These are phyloP conservation scores for Chimonanthus praecox DNA, from an alignment of 164 flowering plant species.

Conservation along the genomic window DNA sequence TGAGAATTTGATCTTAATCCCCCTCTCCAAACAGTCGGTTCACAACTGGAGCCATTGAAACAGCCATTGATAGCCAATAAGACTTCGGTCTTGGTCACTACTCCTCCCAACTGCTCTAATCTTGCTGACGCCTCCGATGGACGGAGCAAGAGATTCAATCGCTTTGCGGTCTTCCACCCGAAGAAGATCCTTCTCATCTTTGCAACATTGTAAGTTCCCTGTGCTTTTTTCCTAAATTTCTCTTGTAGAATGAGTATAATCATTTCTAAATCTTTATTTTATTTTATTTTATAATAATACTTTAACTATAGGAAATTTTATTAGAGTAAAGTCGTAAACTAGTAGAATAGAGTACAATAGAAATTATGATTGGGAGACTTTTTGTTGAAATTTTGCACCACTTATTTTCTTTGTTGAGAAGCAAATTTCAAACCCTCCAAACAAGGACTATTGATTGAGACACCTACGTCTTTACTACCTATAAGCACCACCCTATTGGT, in stretches of 20 bases:
- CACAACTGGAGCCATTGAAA: constrained; percentile 22
- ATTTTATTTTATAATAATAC: neutral
- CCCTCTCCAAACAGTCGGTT: constrained; percentile 17
- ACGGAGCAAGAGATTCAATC: constrained; percentile 23
- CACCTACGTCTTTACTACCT: too few relatives aligned
- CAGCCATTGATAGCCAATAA: constrained; percentile 17
- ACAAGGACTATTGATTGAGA: too few relatives aligned
- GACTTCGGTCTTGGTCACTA: constrained; percentile 10
- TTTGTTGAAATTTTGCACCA: too few relatives aligned
- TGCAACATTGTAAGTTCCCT: constrained; percentile 28
- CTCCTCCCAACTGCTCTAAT: constrained; percentile 7
- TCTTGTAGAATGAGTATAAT: too few relatives aligned
- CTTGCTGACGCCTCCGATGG: constrained; percentile 18
- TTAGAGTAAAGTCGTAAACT: neutral
- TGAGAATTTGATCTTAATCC: neutral
- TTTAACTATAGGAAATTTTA: neutral
- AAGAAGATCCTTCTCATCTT: constrained; percentile 33
- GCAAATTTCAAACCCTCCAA: too few relatives aligned
- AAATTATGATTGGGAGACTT: too few relatives aligned
- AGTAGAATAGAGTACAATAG: neutral
- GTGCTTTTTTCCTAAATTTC: neutral
- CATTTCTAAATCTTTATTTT: neutral
- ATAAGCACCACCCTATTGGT: too few relatives aligned
- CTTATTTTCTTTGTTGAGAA: too few relatives aligned
- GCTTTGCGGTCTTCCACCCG: constrained; percentile 24